phyloP scores from a whole-genome alignment of 495 filamentous ascomycete genomes.

The Neurospora pannonica region DNA sequence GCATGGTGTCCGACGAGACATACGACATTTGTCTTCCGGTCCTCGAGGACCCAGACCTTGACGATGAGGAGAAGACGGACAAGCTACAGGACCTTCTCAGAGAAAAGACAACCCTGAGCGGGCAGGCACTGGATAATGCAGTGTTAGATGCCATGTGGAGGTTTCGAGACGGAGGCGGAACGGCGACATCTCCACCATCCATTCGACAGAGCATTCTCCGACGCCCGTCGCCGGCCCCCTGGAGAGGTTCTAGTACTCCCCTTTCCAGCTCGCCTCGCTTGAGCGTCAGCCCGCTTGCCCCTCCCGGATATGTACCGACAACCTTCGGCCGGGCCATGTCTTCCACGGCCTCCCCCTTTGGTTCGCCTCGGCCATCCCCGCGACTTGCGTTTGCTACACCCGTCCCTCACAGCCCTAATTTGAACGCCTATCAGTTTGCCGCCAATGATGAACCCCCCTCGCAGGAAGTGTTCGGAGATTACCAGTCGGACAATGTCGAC shows the following conservation, averaged over 20 bases:
- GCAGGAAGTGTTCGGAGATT: conserved; percentile 82
- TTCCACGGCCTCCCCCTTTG: conserved; percentile 79
- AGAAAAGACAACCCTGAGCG: conserved; percentile 65
- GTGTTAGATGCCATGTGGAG: conserved; percentile 90
- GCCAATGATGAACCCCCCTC: conserved; percentile 55
- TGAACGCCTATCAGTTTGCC: conserved; percentile 89
- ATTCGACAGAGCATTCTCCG: conserved; percentile 84
- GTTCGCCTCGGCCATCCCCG: conserved; percentile 87
- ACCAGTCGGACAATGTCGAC: conserved; percentile 87
- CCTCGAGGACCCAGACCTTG: conserved; percentile 69
- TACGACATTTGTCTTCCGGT: conserved; percentile 86
- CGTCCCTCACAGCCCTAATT: conserved; percentile 83
- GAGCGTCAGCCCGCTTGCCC: conserved; percentile 69
- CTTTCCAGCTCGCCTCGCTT: conserved; percentile 65
- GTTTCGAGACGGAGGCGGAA: conserved; percentile 68
- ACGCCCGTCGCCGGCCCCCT: conserved; percentile 83
- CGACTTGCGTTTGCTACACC: conserved; percentile 84
- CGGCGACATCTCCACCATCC: conserved; percentile 65
- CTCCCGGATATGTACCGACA: conserved; percentile 72
- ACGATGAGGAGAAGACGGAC: conserved; percentile 94
- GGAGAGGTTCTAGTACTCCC: conserved; percentile 75
- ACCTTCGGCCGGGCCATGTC: conserved; percentile 64
- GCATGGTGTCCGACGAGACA: conserved; percentile 85
- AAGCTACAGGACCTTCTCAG: conserved; percentile 79
- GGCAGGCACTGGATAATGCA: conserved; percentile 77